A percentile compares a stretch with the other conserved stretches of the same genome.
Evolutionary conservation across 2,329 filamentous ascomycete genomes (phyloP).

Genomic region (Talaromyces islandicus): DNA sequence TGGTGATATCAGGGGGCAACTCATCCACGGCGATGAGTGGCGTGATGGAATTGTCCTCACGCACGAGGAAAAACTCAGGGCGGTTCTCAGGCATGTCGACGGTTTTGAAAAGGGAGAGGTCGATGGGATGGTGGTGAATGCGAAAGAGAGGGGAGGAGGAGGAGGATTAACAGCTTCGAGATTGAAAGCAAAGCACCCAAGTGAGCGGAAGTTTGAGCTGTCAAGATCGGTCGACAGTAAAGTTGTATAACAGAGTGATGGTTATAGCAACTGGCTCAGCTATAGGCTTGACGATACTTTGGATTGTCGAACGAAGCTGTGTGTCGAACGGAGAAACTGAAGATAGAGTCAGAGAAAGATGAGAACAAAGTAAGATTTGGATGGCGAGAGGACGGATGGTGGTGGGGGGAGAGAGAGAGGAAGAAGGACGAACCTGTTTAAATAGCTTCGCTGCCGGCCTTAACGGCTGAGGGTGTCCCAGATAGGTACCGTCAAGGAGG

Average conservation of each 20-base stretch:
- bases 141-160: background rate
- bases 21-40: constrained; percentile 43
- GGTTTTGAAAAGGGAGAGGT: background rate
- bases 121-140: background rate
- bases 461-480: background rate
- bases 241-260: background rate
- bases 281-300: background rate
- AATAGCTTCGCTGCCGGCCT: background rate
- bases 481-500: background rate
- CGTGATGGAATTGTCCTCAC: constrained; percentile 34
- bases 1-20: constrained; percentile 30
- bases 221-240: background rate
- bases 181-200: background rate
- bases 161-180: background rate
- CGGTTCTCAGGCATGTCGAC: constrained; percentile 7
- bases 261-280: background rate
- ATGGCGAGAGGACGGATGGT: background rate
- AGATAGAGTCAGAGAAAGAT: background rate
- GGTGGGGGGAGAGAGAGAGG: background rate
- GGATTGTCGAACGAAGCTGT: background rate
- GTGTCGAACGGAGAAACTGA: background rate
- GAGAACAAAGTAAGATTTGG: background rate
- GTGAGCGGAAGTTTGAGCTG: background rate
- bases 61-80: constrained; percentile 38
- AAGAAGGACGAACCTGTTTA: background rate